Evolutionary conservation across 257 asterid species (phyloP).

Genomic region (Solanum arcanum): DNA sequence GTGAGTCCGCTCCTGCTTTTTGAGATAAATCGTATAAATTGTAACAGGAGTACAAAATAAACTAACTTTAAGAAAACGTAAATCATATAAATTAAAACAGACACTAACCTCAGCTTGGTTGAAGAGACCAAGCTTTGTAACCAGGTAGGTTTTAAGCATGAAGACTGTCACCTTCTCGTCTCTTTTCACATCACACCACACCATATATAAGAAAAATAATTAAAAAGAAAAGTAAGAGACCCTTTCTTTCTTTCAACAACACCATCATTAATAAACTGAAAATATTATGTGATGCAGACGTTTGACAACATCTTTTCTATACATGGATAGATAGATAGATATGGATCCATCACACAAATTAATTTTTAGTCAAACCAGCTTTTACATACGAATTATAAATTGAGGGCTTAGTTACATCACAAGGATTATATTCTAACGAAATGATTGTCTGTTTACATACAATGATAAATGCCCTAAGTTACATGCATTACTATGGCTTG

Average conservation of each 20-base stretch:
- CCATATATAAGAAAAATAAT: background rate
- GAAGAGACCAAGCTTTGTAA: conserved; percentile 15
- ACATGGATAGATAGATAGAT: background rate
- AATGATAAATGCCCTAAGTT: background rate
- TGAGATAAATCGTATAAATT: background rate
- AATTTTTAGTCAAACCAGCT: background rate
- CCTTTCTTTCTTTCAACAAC: background rate
- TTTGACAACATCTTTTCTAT: background rate
- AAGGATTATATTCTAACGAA: background rate
- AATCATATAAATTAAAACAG: background rate
- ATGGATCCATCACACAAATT: background rate
- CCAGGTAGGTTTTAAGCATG: conserved; percentile 17
- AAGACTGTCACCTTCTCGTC: conserved; percentile 13
- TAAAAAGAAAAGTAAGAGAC: background rate
- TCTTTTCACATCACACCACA: conserved; percentile 1
- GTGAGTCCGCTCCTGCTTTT: background rate
- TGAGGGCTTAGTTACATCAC: background rate
- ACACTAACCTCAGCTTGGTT: conserved; percentile 6
- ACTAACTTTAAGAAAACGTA: too few relatives aligned
- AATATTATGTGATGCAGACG: background rate
- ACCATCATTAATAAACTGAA: conserved; percentile 4
- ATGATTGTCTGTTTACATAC: background rate
- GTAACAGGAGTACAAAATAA: too few relatives aligned
- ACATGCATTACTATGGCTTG: background rate
- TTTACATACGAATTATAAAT: background rate